Evolutionary conservation across 2,329 filamentous ascomycete species (phyloP), one percentile per base, ranked within the genome.

Genomic region (Aspergillus sp.): DNA sequence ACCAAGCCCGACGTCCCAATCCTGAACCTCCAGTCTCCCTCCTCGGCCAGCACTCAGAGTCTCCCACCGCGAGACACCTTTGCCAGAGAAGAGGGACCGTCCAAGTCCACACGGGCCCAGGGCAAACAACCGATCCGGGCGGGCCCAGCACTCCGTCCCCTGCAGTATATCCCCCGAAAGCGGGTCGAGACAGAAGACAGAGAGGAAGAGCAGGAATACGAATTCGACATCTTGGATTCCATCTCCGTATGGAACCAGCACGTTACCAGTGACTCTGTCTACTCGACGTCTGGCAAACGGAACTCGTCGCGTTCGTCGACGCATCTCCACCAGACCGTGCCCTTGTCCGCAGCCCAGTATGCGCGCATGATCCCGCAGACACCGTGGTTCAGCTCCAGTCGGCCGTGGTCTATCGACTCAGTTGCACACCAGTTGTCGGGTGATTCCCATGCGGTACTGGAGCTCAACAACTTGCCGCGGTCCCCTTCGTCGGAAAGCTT

Each of bases 401-500:
- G 52, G 16, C 53, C 46, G 24, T 53, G 38, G 36, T 57, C 59
- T 11, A 56, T 55, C 20, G 55, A 56, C 17, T 58, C 57, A 48
- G 7, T 52, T 53, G 11, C 46, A 56, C 8, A 22, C 26, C 26
- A 30, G 26, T 11, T 36, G 9, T 49, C 55, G 26, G 40, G 24
- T 2, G 26, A 56, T 32, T 47, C 57, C n/a, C 54, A 35, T 2
- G 45, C 52, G 6, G 49, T 51, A 11, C 44, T 64, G 26, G 51
- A 59, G 7, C 49, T 60, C 40, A 47, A 47, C 13, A 57, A 54
- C 10, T 33, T 49, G 16, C 36, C 45, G 7, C 58, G 58, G 17
- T 50, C 51, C 20, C 55, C 53, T 17, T 68, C 65, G 13, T 59
- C 60, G 5, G 65, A 67, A 47, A 69, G 64, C 46, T 70, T 61